Conservation (phyloP, 331 rosid species). For the Malus hybrid region DNA sequence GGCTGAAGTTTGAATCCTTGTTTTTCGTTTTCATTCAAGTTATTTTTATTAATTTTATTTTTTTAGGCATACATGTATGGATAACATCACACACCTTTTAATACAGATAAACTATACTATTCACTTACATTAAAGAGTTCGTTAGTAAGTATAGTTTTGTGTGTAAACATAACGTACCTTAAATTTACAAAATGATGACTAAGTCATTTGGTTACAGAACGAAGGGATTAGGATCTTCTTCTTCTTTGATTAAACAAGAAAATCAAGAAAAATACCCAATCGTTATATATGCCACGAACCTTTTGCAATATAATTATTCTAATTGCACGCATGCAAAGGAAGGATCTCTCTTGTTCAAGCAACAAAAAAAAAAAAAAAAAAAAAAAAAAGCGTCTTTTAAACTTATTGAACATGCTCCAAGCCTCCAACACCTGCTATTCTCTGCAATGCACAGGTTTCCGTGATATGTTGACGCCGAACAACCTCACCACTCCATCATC, state of each 20-base stretch:
- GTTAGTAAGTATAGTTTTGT: background rate
- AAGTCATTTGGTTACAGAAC: background rate
- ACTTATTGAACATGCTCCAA: background rate
- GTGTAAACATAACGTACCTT: background rate
- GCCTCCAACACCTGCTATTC: background rate
- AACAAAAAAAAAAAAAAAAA: too few relatives aligned
- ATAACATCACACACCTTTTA: background rate
- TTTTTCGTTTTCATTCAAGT: background rate
- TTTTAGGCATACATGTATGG: too few relatives aligned
- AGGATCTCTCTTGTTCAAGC: background rate
- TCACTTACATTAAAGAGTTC: background rate
- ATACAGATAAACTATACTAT: background rate
- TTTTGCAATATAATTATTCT: background rate
- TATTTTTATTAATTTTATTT: too few relatives aligned
- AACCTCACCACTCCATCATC: slow-evolving; percentile 12
- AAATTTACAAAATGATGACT: background rate
- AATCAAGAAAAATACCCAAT: background rate
- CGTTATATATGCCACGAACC: background rate
- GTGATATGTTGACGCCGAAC: slow-evolving; percentile 20
- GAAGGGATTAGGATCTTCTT: background rate
- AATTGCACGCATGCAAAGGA: background rate
- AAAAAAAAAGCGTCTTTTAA: background rate
- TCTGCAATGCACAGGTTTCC: background rate
- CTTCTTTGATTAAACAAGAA: background rate
- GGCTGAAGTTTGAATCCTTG: too few relatives aligned